A percentile compares a stretch with the other conserved stretches of the same genome.
Evolutionary conservation across 306 rosid genomes (phyloP).

Genomic region (Prinsepia uniflora): DNA sequence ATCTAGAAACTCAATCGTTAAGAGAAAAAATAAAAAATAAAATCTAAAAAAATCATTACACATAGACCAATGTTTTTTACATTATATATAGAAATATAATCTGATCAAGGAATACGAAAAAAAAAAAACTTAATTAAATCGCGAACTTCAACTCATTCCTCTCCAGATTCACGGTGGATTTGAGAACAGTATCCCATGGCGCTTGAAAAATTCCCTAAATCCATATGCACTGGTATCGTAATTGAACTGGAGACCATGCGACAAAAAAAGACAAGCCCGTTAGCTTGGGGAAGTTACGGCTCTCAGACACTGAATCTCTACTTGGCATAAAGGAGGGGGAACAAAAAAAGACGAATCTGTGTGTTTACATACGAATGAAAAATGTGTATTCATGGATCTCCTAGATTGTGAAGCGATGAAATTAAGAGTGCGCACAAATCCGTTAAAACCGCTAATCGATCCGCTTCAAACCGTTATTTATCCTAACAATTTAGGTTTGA

Average conservation of each 20-base stretch:
- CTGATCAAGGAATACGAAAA: neutral
- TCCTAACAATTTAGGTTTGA: no score
- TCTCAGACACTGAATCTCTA: neutral
- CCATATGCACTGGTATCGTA: conserved; percentile 76
- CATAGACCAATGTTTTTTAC: neutral
- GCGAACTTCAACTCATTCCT: conserved; percentile 12
- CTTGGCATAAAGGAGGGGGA: neutral
- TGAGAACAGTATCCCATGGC: conserved; percentile 49
- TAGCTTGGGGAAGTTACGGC: neutral
- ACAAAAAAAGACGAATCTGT: neutral
- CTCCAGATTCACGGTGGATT: conserved; percentile 31
- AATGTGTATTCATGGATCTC: neutral
- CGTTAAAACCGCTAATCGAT: no score
- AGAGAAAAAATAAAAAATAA: neutral
- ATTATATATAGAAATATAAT: neutral
- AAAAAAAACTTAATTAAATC: neutral
- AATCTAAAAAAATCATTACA: neutral
- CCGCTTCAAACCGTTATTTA: no score
- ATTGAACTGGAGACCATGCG: conserved; percentile 51
- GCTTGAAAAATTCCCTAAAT: conserved; percentile 91
- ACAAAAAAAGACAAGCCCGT: conserved; percentile 4
- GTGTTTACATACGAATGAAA: neutral
- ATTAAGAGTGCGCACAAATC: no score
- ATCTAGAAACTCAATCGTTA: no score
- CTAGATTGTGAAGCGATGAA: neutral